Evolutionary conservation across 1,139 yeast genomes (phyloP).

Genomic region (Lodderomyces margitis): DNA sequence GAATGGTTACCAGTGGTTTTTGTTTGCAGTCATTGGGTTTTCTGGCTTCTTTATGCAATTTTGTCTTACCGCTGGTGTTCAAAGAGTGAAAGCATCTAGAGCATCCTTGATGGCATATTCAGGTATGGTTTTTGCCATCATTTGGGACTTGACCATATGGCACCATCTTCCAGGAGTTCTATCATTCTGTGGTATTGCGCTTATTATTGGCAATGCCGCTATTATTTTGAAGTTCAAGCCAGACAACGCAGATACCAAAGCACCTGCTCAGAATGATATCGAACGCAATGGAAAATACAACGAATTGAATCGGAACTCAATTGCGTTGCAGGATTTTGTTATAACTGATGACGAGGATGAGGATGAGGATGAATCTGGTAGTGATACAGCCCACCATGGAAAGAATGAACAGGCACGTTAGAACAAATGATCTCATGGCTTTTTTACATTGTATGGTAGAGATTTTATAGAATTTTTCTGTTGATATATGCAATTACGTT

Average conservation of each 20-base stretch:
- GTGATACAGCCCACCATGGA: neutral
- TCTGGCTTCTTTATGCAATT: conserved; percentile 84
- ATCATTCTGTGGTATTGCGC: conserved; percentile 65
- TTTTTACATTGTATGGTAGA: neutral
- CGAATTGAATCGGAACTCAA: conserved; percentile 16
- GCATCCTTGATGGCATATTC: conserved; percentile 75
- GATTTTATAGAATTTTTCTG: neutral
- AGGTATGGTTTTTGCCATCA: conserved; percentile 74
- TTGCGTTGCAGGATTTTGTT: conserved; percentile 26
- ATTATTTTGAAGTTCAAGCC: conserved; percentile 55
- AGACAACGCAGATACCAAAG: conserved; percentile 9
- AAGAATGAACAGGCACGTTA: neutral
- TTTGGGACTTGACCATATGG: conserved; percentile 75
- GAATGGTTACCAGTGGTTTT: conserved; percentile 59
- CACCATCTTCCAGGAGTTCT: conserved; percentile 68
- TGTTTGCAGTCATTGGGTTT: conserved; percentile 61
- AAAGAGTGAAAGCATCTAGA: conserved; percentile 75
- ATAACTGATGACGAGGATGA: conserved; percentile 25
- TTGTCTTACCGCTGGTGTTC: conserved; percentile 77
- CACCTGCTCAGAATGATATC: conserved; percentile 12
- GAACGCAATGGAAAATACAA: conserved; percentile 18
- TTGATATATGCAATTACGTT: too few relatives aligned
- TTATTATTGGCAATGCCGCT: conserved; percentile 67
- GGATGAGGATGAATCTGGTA: conserved; percentile 10
- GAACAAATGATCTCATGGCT: neutral